Evolutionary conservation across 2,329 filamentous ascomycete genomes (phyloP).

Genomic region (Graphium sp.): DNA sequence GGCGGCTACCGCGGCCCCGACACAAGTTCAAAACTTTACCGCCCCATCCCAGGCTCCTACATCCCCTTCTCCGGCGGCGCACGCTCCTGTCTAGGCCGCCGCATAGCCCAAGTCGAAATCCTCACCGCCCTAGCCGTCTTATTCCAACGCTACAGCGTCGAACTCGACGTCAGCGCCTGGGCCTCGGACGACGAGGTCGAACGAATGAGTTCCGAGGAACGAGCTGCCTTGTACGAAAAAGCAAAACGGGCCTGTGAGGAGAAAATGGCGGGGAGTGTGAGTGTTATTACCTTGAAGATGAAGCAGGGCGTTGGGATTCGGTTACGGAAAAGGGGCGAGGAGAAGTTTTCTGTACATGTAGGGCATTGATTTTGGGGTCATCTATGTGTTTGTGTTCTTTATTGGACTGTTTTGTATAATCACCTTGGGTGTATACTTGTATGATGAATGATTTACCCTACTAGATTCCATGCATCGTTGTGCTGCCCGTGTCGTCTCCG

Average conservation of each 20-base stretch:
- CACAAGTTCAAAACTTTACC: constrained; percentile 44
- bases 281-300: constrained; percentile 59
- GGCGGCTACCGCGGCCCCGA: constrained; percentile 43
- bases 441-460: constrained; percentile 1
- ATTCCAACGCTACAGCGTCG: constrained; percentile 45
- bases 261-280: constrained; percentile 35
- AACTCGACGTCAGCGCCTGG: constrained; percentile 50
- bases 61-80: constrained; percentile 42
- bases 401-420: constrained; percentile 3
- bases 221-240: constrained; percentile 38
- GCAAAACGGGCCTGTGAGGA: constrained; percentile 37
- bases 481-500: too few species aligned
- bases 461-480: too few species aligned
- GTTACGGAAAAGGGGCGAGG: constrained; percentile 51
- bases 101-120: constrained; percentile 43
- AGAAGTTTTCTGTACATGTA: too few species aligned
- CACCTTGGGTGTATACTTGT: constrained; percentile 1
- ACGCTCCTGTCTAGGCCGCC: constrained; percentile 37
- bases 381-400: constrained; percentile 3
- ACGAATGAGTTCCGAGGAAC: constrained; percentile 26
- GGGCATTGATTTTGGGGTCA: too few species aligned
- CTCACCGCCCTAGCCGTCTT: constrained; percentile 35
- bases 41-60: constrained; percentile 36
- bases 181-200: constrained; percentile 34
- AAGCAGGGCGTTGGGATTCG: constrained; percentile 47